These are phyloP conservation scores for Solanum commersonii DNA, from an alignment of 257 asterid genomes.

Conservation along the genomic window DNA sequence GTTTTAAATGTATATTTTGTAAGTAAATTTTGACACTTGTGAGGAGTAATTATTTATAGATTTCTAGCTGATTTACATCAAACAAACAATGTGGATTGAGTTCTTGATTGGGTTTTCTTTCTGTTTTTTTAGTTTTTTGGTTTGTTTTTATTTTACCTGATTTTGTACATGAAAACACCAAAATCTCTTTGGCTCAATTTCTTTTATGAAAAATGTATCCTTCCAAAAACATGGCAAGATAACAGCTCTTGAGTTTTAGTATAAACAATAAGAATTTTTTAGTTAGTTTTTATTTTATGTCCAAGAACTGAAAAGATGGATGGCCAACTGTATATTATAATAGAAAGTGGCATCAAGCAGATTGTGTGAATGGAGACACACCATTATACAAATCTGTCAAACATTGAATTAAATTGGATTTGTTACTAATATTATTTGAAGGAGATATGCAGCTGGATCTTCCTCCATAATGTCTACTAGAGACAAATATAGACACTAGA, in stretches of 20 bases:
- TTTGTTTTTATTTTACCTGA: background rate
- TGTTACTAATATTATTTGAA: background rate
- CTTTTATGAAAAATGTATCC: background rate
- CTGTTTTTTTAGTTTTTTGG: background rate
- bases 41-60: background rate
- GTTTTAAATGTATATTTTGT: slow-evolving; percentile 26
- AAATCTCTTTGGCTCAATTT: background rate
- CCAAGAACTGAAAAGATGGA: background rate
- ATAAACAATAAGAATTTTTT: background rate
- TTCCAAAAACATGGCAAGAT: background rate
- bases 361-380: background rate
- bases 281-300: background rate
- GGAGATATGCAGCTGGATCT: background rate
- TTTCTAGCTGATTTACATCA: background rate
- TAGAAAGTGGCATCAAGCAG: background rate
- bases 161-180: background rate
- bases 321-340: background rate
- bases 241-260: background rate
- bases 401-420: background rate
- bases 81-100: background rate
- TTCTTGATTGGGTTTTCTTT: background rate
- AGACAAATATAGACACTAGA: background rate
- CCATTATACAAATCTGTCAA: background rate
- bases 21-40: slow-evolving; percentile 17
- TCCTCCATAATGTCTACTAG: background rate